Evolutionary conservation across 148 eudicot genomes (phyloP).

Genomic region (Rhododendron henanense): DNA sequence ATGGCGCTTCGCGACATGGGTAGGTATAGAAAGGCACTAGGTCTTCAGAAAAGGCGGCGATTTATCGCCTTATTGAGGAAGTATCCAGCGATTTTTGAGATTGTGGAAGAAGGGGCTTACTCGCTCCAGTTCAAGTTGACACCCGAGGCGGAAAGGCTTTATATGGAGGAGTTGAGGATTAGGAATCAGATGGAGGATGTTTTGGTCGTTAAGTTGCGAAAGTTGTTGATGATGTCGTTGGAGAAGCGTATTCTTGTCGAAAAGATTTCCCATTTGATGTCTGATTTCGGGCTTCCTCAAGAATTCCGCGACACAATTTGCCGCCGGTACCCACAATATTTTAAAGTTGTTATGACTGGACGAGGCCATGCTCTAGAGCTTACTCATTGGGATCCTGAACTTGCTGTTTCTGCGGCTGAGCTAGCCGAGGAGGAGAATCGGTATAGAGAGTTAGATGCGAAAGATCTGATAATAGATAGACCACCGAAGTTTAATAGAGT

Average conservation of each 20-base stretch:
- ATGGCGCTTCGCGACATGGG: conserved; percentile 85
- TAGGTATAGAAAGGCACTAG: conserved; percentile 62
- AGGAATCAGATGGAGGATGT: conserved; percentile 90
- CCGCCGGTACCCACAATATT: conserved; percentile 89
- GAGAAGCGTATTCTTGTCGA: conserved; percentile 81
- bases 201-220: conserved; percentile 73
- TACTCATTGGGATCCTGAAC: conserved; percentile 97
- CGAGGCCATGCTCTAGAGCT: conserved; percentile 83
- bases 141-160: conserved; percentile 91
- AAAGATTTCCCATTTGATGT: conserved; percentile 81
- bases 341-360: conserved; percentile 66
- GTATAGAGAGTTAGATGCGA: conserved; percentile 48
- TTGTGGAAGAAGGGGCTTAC: conserved; percentile 88
- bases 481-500: conserved; percentile 79
- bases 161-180: conserved; percentile 81
- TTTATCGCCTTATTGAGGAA: conserved; percentile 81
- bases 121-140: conserved; percentile 72
- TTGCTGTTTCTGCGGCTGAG: conserved; percentile 94
- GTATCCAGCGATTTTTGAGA: conserved; percentile 86
- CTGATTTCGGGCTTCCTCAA: conserved; percentile 85
- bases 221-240: conserved; percentile 88
- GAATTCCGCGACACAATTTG: conserved; percentile 91
- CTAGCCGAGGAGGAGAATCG: conserved; percentile 76
- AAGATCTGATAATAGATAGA: conserved; percentile 86
- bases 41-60: conserved; percentile 55